phyloP scores from a whole-genome alignment of 164 flowering plant genomes.

The Amborella trichopoda region DNA sequence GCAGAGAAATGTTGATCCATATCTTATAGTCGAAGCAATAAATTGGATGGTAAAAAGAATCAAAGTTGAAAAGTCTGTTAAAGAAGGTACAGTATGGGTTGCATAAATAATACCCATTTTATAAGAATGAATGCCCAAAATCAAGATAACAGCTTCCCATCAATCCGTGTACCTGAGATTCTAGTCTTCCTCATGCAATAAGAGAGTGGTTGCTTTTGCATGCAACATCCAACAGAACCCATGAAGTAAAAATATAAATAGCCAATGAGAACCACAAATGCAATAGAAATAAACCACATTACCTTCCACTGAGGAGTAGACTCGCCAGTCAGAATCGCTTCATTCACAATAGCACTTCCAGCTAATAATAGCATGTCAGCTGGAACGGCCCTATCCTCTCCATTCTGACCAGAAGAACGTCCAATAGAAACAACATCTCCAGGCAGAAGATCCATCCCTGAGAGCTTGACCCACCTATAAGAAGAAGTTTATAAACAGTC shows the following conservation, averaged over 20 bases:
- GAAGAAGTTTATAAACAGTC: no score
- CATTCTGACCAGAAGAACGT: constrained; percentile 66
- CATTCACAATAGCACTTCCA: constrained; percentile 96
- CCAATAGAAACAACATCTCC: constrained; percentile 97
- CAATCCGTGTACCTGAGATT: no score
- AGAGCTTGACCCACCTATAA: constrained; percentile 78
- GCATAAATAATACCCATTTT: no score
- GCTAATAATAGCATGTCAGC: constrained; percentile 96
- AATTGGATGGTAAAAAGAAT: no score
- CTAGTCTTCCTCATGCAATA: no score
- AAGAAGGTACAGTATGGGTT: no score
- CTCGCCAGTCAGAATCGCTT: constrained; percentile 99
- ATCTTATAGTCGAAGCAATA: no score
- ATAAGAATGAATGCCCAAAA: no score
- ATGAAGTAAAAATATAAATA: neutral
- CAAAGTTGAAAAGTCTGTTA: no score
- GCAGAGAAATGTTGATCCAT: no score
- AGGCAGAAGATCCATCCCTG: constrained; percentile 90
- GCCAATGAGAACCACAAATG: neutral
- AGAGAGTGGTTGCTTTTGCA: neutral
- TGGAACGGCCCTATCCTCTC: constrained; percentile 90
- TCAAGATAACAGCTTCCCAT: no score
- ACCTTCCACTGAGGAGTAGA: constrained; percentile 99
- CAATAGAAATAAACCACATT: constrained; percentile 4
- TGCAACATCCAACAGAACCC: neutral